Evolutionary conservation across 2,329 filamentous ascomycete genomes (phyloP).

Genomic region (Colletotrichum tabaci): DNA sequence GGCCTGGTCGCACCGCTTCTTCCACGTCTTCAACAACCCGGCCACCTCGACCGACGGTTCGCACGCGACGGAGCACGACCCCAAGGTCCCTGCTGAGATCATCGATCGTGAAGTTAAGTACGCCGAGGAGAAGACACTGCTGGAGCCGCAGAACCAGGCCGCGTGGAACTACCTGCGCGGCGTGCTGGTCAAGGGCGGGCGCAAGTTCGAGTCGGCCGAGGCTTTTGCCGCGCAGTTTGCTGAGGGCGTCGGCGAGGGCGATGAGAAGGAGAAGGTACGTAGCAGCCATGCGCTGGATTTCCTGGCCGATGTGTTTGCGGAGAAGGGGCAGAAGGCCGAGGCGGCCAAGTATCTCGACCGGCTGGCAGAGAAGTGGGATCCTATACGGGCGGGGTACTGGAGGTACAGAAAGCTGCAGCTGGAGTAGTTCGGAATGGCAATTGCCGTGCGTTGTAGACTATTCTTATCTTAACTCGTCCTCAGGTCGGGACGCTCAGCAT

Average conservation of each 20-base stretch:
- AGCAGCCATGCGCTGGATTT: slow-evolving; percentile 80
- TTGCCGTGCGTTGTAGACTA: slow-evolving; percentile 1
- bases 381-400: slow-evolving; percentile 94
- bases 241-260: slow-evolving; percentile 59
- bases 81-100: slow-evolving; percentile 71
- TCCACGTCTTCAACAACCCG: slow-evolving; percentile 83
- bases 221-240: slow-evolving; percentile 68
- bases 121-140: slow-evolving; percentile 78
- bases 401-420: slow-evolving; percentile 66
- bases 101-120: slow-evolving; percentile 83
- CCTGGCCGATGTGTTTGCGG: slow-evolving; percentile 77
- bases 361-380: slow-evolving; percentile 89
- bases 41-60: slow-evolving; percentile 61
- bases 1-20: slow-evolving; percentile 98
- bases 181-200: slow-evolving; percentile 76
- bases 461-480: not conserved
- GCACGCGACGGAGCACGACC: slow-evolving; percentile 67
- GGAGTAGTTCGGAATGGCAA: slow-evolving; percentile 2
- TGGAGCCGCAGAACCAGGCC: slow-evolving; percentile 93
- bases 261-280: slow-evolving; percentile 65
- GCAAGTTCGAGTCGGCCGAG: slow-evolving; percentile 61
- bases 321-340: slow-evolving; percentile 69
- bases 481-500: not conserved
- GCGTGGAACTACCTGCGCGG: slow-evolving; percentile 94
- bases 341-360: slow-evolving; percentile 80